Percentiles rank a stretch among this genome's conserved stretches.
These are phyloP conservation scores for Inonotus hispidus DNA, from an alignment of 1,284 basidiomycete species.

Conservation along the genomic window DNA sequence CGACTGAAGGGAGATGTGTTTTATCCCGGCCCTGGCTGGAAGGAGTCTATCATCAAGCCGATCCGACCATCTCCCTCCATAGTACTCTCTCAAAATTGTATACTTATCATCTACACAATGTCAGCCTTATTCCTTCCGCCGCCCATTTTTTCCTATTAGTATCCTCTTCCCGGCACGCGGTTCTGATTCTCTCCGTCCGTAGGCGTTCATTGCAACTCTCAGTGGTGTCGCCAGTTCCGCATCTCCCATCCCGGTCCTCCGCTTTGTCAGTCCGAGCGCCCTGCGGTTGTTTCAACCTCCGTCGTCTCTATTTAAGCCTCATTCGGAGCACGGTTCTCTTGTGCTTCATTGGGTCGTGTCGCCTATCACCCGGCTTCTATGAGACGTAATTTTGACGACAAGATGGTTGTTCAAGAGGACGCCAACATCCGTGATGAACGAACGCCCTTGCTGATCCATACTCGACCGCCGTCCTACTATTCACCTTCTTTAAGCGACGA, in stretches of 20 bases:
- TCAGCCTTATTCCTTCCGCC: not conserved
- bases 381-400: constrained; percentile 1
- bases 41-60: constrained; percentile 9
- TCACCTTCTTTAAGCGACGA: constrained; percentile 2
- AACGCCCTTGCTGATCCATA: constrained; percentile 11
- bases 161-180: not conserved
- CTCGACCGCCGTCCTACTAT: constrained; percentile 8
- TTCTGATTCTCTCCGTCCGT: not conserved
- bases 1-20: not conserved
- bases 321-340: not conserved
- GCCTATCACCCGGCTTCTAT: not conserved
- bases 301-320: not conserved
- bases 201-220: too few relatives aligned
- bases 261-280: constrained; percentile 18
- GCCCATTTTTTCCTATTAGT: not conserved
- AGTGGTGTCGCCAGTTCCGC: too few relatives aligned
- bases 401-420: constrained; percentile 12
- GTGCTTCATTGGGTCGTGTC: not conserved
- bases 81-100: constrained; percentile 2
- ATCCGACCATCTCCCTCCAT: not conserved
- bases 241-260: not conserved
- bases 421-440: constrained; percentile 9
- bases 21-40: constrained; percentile 7
- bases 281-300: constrained; percentile 13
- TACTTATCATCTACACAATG: not conserved